These are phyloP conservation scores for Aspergillus flavus DNA, from an alignment of 2,329 filamentous ascomycete genomes.

Conservation along the genomic window DNA sequence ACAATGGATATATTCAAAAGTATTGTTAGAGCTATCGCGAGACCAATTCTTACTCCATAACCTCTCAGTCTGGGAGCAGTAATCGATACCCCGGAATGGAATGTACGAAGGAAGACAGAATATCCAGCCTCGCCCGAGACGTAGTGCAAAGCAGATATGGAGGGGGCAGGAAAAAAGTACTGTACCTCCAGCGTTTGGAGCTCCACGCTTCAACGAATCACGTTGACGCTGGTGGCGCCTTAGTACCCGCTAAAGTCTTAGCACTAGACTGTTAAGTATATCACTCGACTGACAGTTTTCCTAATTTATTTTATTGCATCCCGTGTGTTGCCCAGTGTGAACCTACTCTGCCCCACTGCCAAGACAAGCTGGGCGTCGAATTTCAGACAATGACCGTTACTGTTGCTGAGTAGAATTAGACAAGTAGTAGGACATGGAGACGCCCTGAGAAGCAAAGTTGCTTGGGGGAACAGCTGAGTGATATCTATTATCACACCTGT, in stretches of 20 bases:
- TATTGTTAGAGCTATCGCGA: not conserved
- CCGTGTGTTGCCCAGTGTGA: not conserved
- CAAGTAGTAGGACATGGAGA: not conserved
- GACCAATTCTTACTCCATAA: not conserved
- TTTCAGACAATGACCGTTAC: no score
- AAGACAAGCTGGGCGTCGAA: not conserved
- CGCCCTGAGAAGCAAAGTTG: not conserved
- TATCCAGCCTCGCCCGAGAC: not conserved
- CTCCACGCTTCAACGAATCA: not conserved
- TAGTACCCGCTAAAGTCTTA: not conserved
- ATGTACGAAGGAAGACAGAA: not conserved
- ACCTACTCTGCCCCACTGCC: not conserved
- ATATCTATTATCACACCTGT: not conserved
- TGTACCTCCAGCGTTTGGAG: not conserved
- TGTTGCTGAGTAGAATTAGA: no score
- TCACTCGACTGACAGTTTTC: not conserved
- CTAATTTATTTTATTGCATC: not conserved
- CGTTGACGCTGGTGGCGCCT: not conserved
- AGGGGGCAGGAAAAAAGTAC: not conserved
- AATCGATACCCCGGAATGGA: not conserved
- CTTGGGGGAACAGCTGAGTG: not conserved
- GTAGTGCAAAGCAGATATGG: not conserved
- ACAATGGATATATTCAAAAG: not conserved
- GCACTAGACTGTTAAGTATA: not conserved
- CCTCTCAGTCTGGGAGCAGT: not conserved